phyloP scores from a whole-genome alignment of 2,329 filamentous ascomycete genomes.

The Colletotrichum chrysophilum region DNA sequence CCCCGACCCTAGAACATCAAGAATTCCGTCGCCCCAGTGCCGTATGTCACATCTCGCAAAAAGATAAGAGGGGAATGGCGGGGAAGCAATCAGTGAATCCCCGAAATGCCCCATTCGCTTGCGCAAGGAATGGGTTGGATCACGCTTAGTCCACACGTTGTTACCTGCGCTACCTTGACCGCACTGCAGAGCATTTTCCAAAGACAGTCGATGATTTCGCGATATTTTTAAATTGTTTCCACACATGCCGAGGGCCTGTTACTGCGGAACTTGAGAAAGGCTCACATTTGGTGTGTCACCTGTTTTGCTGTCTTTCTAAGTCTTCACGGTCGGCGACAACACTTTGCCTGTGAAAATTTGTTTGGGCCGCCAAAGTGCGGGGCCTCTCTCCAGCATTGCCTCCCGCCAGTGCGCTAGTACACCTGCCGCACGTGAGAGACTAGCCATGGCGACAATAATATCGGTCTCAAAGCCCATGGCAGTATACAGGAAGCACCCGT shows the following conservation, averaged over 20 bases:
- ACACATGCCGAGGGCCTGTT: too few relatives aligned
- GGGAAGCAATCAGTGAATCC: background rate
- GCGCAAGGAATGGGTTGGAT: background rate
- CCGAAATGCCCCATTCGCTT: background rate
- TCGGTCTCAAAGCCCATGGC: constrained; percentile 31
- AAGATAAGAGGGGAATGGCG: background rate
- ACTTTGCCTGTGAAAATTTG: constrained; percentile 27
- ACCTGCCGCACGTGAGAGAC: constrained; percentile 29
- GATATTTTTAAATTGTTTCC: too few relatives aligned
- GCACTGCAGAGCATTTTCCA: background rate
- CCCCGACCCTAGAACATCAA: background rate
- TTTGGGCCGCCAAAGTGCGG: constrained; percentile 32
- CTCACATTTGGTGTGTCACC: too few relatives aligned
- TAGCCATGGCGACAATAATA: constrained; percentile 32
- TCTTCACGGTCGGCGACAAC: background rate
- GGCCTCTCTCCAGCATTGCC: constrained; percentile 27
- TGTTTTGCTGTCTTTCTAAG: too few relatives aligned
- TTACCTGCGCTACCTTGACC: background rate
- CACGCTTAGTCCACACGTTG: background rate
- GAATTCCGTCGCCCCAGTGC: background rate
- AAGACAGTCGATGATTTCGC: background rate
- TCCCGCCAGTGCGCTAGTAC: constrained; percentile 36
- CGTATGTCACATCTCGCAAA: background rate
- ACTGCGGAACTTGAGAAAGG: too few relatives aligned
- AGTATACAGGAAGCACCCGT: constrained; percentile 45